phyloP scores from a whole-genome alignment of 805 yeast species.

The Yarrowia porcina region DNA sequence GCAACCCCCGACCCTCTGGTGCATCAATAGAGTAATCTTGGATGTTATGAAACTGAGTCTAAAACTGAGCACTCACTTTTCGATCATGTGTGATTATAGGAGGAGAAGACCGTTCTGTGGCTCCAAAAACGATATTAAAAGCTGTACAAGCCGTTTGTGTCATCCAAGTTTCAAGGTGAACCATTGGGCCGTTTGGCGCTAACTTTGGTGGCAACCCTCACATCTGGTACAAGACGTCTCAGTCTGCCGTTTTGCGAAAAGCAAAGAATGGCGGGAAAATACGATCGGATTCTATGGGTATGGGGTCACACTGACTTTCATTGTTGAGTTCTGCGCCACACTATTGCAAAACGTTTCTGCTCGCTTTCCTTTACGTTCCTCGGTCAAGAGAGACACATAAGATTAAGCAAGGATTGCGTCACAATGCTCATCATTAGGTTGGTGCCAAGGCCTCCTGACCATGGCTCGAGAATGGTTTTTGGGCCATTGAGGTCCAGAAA shows the following conservation, averaged over 20 bases:
- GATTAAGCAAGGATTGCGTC: slow-evolving; percentile 24
- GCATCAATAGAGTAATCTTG: background rate
- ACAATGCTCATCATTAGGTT: background rate
- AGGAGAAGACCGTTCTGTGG: no score
- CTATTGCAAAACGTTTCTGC: background rate
- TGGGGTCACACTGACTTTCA: background rate
- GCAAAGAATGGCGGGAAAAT: background rate
- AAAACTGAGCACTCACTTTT: background rate
- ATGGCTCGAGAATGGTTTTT: background rate
- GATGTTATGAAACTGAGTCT: background rate
- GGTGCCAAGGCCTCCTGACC: slow-evolving; percentile 16
- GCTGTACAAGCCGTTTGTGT: background rate
- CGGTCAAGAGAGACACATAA: background rate
- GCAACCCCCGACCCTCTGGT: background rate
- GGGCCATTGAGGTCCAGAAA: no score
- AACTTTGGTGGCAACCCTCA: background rate
- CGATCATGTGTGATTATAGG: background rate
- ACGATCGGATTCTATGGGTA: background rate
- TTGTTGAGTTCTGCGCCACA: slow-evolving; percentile 13
- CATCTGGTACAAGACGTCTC: background rate
- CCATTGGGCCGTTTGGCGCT: no score
- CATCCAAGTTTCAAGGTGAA: no score
- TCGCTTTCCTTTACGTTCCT: background rate
- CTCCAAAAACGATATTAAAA: no score
- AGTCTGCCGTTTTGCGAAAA: background rate